These are phyloP conservation scores for Colletotrichum sp. DNA, from an alignment of 2,329 filamentous ascomycete species.

Conservation along the genomic window DNA sequence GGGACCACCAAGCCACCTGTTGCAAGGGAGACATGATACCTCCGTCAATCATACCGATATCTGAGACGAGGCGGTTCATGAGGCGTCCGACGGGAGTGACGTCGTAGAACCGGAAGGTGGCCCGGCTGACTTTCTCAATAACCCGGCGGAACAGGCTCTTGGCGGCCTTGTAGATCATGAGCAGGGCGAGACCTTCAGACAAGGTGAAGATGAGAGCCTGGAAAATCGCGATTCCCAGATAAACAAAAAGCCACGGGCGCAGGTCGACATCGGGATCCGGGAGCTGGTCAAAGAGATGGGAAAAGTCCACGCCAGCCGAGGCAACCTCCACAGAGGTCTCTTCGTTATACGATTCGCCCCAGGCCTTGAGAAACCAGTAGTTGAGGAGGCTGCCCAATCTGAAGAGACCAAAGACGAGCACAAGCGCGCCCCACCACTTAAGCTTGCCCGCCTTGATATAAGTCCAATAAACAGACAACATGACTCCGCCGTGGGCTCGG, in stretches of 20 bases:
- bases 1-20: slow-evolving; percentile 69
- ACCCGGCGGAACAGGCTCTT: slow-evolving; percentile 76
- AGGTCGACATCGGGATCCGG: slow-evolving; percentile 73
- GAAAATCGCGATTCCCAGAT: slow-evolving; percentile 67
- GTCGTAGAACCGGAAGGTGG: slow-evolving; percentile 91
- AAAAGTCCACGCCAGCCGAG: slow-evolving; percentile 25
- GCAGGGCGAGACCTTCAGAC: slow-evolving; percentile 70
- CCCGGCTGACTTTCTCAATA: slow-evolving; percentile 75
- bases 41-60: slow-evolving; percentile 89
- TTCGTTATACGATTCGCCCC: slow-evolving; percentile 75
- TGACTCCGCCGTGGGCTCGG: slow-evolving; percentile 76
- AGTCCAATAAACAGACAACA: slow-evolving; percentile 78
- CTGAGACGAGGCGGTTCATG: slow-evolving; percentile 91
- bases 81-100: slow-evolving; percentile 86
- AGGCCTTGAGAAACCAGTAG: slow-evolving; percentile 84
- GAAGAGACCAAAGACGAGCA: slow-evolving; percentile 67
- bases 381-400: slow-evolving; percentile 70
- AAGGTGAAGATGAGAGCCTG: slow-evolving; percentile 65
- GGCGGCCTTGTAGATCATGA: slow-evolving; percentile 82
- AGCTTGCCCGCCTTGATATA: slow-evolving; percentile 84
- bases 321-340: neutral
- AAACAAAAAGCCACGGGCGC: slow-evolving; percentile 75
- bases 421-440: slow-evolving; percentile 72
- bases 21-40: slow-evolving; percentile 80
- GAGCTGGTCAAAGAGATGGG: slow-evolving; percentile 50